Conservation (phyloP, 371 early-diverging fungal species). For the Syncephalastrum racemosum region DNA sequence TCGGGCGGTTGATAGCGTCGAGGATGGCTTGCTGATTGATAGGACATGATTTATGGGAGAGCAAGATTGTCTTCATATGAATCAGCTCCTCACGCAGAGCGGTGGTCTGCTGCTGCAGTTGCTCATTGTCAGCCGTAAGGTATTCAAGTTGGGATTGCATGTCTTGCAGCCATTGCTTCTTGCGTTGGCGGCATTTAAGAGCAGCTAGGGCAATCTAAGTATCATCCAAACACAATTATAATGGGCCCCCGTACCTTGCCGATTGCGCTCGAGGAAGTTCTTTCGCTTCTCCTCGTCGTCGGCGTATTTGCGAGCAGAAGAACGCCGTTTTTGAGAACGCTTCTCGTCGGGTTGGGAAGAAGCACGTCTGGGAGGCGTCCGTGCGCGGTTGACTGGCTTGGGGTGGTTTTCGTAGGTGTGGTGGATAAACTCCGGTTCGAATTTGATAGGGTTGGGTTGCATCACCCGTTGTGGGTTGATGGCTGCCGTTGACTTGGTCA, state of each 20-base stretch:
- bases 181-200: slow-evolving; percentile 69
- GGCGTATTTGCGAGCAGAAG: slow-evolving; percentile 3
- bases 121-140: slow-evolving; percentile 53
- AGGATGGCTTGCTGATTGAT: slow-evolving; percentile 31
- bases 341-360: too few species aligned
- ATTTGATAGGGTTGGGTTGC: not conserved
- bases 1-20: slow-evolving; percentile 15
- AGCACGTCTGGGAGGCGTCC: not conserved
- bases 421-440: slow-evolving; percentile 4
- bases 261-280: slow-evolving; percentile 82
- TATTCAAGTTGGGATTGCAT: slow-evolving; percentile 59
- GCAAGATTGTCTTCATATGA: slow-evolving; percentile 55
- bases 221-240: not conserved
- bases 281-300: slow-evolving; percentile 69
- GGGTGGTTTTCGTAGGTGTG: slow-evolving; percentile 7
- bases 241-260: slow-evolving; percentile 57
- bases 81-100: slow-evolving; percentile 51
- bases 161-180: slow-evolving; percentile 61
- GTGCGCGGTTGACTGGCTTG: slow-evolving; percentile 1
- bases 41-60: slow-evolving; percentile 64
- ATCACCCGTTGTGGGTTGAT: too few species aligned
- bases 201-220: slow-evolving; percentile 45
- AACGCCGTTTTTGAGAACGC: not conserved
- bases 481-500: too few species aligned
- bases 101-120: slow-evolving; percentile 45